Percentiles rank a stretch among this genome's conserved stretches.
Conservation (phyloP, 345 rosid genomes). For the Lepidium didymum region DNA sequence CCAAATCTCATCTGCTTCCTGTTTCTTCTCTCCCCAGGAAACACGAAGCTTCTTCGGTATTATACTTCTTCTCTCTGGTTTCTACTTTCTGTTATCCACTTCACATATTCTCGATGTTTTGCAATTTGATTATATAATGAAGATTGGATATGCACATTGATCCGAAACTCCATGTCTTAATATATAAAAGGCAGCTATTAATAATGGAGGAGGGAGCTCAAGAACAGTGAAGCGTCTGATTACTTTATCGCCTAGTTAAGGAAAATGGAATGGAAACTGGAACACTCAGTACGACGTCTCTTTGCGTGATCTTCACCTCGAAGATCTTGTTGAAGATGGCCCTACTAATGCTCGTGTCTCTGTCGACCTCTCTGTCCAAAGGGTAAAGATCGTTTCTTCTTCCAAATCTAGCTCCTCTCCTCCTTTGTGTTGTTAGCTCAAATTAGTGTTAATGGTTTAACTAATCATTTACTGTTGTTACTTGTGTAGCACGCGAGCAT, state of each 20-base stretch:
- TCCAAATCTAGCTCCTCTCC: background rate
- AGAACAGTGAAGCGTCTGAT: slow-evolving; percentile 40
- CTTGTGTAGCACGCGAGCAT: slow-evolving; percentile 75
- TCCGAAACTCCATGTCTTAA: background rate
- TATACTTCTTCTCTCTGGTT: background rate
- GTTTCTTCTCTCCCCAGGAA: slow-evolving; percentile 21
- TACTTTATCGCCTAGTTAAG: slow-evolving; percentile 52
- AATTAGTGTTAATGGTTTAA: background rate
- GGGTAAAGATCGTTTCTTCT: slow-evolving; percentile 31
- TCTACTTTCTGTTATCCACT: background rate
- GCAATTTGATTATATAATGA: background rate
- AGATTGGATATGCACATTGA: background rate
- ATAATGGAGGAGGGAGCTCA: slow-evolving; percentile 27
- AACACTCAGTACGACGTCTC: slow-evolving; percentile 49
- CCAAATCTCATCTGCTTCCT: slow-evolving; percentile 2
- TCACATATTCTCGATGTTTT: background rate
- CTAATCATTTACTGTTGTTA: background rate
- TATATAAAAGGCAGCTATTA: slow-evolving; percentile 1
- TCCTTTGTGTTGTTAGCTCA: background rate
- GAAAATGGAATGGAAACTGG: slow-evolving; percentile 75
- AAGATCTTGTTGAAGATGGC: slow-evolving; percentile 64
- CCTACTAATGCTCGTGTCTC: slow-evolving; percentile 41
- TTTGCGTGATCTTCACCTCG: slow-evolving; percentile 49
- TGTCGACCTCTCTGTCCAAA: slow-evolving; percentile 48
- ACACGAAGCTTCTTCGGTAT: slow-evolving; percentile 21